These are phyloP conservation scores for Yamadazyma kitorensis DNA, from an alignment of 805 yeast genomes.

Conservation along the genomic window DNA sequence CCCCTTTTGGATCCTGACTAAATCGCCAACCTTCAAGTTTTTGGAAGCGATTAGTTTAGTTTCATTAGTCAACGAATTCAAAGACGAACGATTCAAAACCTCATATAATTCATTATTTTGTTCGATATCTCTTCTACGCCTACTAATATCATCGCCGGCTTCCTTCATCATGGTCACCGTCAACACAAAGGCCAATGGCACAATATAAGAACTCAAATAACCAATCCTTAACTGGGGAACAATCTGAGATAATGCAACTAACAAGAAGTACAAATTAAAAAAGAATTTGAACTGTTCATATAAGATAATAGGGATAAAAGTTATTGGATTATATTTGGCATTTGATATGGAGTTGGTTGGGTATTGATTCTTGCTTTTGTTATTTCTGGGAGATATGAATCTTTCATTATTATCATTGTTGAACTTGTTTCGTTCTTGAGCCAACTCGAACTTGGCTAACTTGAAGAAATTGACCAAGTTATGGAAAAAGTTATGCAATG, in stretches of 20 bases:
- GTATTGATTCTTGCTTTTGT: slow-evolving; percentile 25
- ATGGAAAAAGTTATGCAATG: slow-evolving; percentile 9
- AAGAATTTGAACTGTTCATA: slow-evolving; percentile 97
- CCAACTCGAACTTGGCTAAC: slow-evolving; percentile 24
- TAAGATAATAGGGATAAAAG: slow-evolving; percentile 83
- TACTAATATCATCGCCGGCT: slow-evolving; percentile 88
- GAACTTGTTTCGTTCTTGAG: slow-evolving; percentile 17
- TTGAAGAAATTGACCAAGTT: slow-evolving; percentile 18
- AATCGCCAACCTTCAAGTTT: slow-evolving; percentile 80
- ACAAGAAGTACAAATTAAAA: slow-evolving; percentile 84
- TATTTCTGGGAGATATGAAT: slow-evolving; percentile 37
- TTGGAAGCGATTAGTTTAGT: slow-evolving; percentile 43
- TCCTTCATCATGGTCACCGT: slow-evolving; percentile 94
- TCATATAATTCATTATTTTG: slow-evolving; percentile 83
- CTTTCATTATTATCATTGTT: slow-evolving; percentile 24
- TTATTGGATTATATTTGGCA: slow-evolving; percentile 86
- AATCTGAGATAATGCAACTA: slow-evolving; percentile 92
- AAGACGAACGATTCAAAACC: slow-evolving; percentile 42
- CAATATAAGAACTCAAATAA: slow-evolving; percentile 86
- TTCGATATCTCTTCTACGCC: slow-evolving; percentile 87
- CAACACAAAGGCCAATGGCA: slow-evolving; percentile 90
- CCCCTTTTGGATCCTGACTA: slow-evolving; percentile 75
- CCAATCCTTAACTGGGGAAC: slow-evolving; percentile 91
- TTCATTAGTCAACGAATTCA: slow-evolving; percentile 19
- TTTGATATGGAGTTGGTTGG: slow-evolving; percentile 84